Conservation (phyloP, 495 filamentous ascomycete genomes). For the Neurospora tetraspora region DNA sequence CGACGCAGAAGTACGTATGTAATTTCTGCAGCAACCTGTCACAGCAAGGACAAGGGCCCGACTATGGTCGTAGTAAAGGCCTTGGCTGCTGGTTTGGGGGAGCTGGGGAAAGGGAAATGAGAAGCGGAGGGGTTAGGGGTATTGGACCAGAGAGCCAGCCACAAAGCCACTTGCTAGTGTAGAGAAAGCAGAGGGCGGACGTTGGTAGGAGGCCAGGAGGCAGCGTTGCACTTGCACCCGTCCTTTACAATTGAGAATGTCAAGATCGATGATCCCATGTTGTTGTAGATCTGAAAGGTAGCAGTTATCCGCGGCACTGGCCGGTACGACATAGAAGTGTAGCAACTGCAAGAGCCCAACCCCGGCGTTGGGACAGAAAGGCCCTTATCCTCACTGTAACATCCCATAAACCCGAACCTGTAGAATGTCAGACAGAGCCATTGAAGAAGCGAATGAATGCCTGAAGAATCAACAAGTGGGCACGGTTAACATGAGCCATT, state of each 20-base stretch:
- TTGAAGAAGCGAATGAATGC: neutral
- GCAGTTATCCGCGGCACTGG: neutral
- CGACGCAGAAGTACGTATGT: neutral
- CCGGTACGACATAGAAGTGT: neutral
- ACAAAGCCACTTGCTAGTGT: neutral
- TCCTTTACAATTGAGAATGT: neutral
- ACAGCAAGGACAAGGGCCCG: neutral
- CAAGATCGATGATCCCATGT: neutral
- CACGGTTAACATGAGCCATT: neutral
- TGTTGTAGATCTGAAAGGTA: neutral
- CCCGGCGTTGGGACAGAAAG: neutral
- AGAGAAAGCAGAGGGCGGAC: neutral
- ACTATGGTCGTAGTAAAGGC: neutral
- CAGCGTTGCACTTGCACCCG: neutral
- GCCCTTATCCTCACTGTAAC: neutral
- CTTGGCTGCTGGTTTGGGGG: neutral
- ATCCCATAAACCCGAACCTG: neutral
- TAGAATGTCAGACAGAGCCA: neutral
- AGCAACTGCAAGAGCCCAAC: neutral
- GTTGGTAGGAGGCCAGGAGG: neutral
- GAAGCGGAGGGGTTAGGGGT: neutral
- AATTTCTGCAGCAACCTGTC: neutral
- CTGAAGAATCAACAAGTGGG: neutral
- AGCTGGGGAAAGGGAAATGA: neutral
- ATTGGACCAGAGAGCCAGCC: neutral